phyloP scores from a whole-genome alignment of 345 rosid genomes.

The Lumnitzera littorea region DNA sequence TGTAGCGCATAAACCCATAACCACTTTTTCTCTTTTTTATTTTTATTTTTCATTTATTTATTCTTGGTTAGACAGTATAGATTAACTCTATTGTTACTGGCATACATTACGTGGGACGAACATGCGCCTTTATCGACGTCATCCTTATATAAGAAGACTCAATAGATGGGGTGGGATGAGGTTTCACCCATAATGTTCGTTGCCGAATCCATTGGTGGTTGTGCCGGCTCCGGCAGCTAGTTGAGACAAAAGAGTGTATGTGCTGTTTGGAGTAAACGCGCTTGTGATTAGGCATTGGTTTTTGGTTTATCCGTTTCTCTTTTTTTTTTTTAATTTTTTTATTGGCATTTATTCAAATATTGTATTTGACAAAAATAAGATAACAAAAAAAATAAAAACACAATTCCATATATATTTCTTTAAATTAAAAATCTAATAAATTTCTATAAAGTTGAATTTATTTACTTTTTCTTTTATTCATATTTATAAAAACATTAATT shows the following conservation, averaged over 20 bases:
- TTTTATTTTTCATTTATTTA: too few relatives aligned
- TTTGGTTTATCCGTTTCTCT: too few relatives aligned
- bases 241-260: constrained; percentile 10
- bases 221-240: constrained; percentile 6
- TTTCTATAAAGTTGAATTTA: too few relatives aligned
- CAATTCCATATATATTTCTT: too few relatives aligned
- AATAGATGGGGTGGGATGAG: constrained; percentile 11
- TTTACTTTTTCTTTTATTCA: too few relatives aligned
- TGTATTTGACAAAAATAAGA: too few relatives aligned
- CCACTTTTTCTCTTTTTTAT: constrained; percentile 10
- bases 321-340: too few relatives aligned
- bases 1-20: constrained; percentile 34
- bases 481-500: too few relatives aligned
- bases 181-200: not conserved
- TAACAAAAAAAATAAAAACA: too few relatives aligned
- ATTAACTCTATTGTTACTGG: constrained; percentile 3
- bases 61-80: constrained; percentile 21
- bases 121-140: constrained; percentile 6
- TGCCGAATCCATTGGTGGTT: constrained; percentile 4
- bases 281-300: not conserved
- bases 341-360: too few relatives aligned
- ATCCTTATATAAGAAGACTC: constrained; percentile 20
- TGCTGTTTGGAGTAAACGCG: not conserved
- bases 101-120: not conserved
- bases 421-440: too few relatives aligned